Conservation (phyloP, 768 basidiomycete genomes). For the Lepiota brunneoincarnata region DNA sequence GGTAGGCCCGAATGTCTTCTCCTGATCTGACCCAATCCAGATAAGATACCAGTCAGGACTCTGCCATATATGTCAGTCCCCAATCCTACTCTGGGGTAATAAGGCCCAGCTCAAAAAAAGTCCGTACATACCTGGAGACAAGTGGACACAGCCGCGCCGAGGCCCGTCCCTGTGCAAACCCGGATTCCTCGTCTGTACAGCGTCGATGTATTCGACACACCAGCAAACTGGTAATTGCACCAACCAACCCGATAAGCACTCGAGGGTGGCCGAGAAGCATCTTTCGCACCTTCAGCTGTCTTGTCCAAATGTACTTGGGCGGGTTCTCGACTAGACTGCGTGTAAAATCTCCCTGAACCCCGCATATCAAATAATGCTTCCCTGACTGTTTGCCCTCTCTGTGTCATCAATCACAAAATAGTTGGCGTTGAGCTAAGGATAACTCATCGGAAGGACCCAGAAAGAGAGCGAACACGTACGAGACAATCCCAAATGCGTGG, state of each 20-base stretch:
- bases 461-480: constrained; percentile 39
- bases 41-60: constrained; percentile 66
- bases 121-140: constrained; percentile 64
- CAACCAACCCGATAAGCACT: neutral
- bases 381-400: constrained; percentile 73
- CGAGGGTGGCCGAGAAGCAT: neutral
- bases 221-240: constrained; percentile 54
- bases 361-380: constrained; percentile 81
- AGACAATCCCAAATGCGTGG: constrained; percentile 83
- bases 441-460: neutral
- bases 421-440: neutral
- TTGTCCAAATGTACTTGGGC: constrained; percentile 72
- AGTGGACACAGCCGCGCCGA: constrained; percentile 79
- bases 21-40: constrained; percentile 84
- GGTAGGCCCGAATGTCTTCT: constrained; percentile 82
- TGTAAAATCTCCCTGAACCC: constrained; percentile 85
- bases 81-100: neutral
- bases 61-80: constrained; percentile 20
- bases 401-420: neutral
- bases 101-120: neutral
- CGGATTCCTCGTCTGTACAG: constrained; percentile 80
- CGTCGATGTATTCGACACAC: constrained; percentile 76
- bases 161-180: constrained; percentile 82
- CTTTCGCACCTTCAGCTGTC: constrained; percentile 67
- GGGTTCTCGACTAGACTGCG: constrained; percentile 69